phyloP scores from a whole-genome alignment of 2,329 filamentous ascomycete genomes.

The Aspergillus clavatus region DNA sequence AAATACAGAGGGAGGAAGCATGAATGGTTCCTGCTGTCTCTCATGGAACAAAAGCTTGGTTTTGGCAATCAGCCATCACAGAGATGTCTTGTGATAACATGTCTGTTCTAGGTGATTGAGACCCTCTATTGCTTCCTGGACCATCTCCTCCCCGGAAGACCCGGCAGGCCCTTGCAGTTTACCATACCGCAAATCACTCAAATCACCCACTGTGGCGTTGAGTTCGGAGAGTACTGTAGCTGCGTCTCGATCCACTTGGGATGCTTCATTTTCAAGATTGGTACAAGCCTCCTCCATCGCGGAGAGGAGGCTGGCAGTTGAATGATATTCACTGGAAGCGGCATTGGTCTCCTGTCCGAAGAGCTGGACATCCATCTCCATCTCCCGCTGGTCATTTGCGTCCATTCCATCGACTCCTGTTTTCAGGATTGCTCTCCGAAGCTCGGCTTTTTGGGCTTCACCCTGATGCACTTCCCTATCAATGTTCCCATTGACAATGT shows the following conservation, averaged over 20 bases:
- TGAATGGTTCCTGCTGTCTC: not conserved
- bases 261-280: slow-evolving; percentile 65
- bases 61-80: slow-evolving; percentile 1
- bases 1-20: not conserved
- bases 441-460: slow-evolving; percentile 35
- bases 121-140: slow-evolving; percentile 63
- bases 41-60: too few relatives aligned
- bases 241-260: slow-evolving; percentile 61
- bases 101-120: slow-evolving; percentile 60
- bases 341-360: slow-evolving; percentile 48
- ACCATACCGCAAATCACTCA: slow-evolving; percentile 81
- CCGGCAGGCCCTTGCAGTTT: slow-evolving; percentile 51
- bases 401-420: slow-evolving; percentile 32
- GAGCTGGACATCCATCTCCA: slow-evolving; percentile 52
- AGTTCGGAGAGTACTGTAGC: slow-evolving; percentile 57
- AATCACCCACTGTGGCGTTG: slow-evolving; percentile 60
- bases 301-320: slow-evolving; percentile 59
- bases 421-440: slow-evolving; percentile 29
- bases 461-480: slow-evolving; percentile 34
- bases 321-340: slow-evolving; percentile 50
- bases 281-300: slow-evolving; percentile 64
- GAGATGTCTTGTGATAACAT: slow-evolving; percentile 45
- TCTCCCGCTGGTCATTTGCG: slow-evolving; percentile 34
- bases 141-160: slow-evolving; percentile 55
- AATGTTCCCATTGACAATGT: slow-evolving; percentile 57